Conservation (phyloP, 73 alveolate species). For the Paraurostyla sp. region DNA sequence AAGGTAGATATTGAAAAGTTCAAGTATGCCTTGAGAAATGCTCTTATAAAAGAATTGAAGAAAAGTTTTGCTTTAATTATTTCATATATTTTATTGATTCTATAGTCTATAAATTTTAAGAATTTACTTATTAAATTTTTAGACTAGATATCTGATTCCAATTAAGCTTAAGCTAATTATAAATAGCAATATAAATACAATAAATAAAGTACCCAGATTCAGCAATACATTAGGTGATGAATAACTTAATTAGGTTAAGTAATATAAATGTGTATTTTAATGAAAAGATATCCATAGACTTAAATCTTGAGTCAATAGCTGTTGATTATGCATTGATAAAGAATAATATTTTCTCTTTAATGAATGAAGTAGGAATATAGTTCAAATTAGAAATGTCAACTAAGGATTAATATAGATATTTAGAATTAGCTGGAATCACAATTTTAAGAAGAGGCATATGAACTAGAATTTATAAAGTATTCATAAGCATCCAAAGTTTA, state of each 20-base stretch:
- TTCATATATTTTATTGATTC: neutral
- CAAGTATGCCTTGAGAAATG: slow-evolving; percentile 6
- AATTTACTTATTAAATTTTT: neutral
- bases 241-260: neutral
- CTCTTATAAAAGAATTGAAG: slow-evolving; percentile 16
- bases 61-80: neutral
- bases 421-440: neutral
- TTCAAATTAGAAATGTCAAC: slow-evolving; percentile 14
- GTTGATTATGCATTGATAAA: neutral
- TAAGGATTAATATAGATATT: neutral
- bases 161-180: neutral
- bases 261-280: neutral
- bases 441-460: slow-evolving; percentile 26
- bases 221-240: neutral
- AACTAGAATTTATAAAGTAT: slow-evolving; percentile 12
- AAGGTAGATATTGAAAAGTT: neutral
- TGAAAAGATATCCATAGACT: slow-evolving; percentile 1
- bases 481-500: slow-evolving; percentile 52
- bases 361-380: neutral
- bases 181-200: neutral
- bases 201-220: slow-evolving; percentile 18
- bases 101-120: neutral
- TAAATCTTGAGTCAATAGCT: neutral
- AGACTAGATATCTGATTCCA: neutral
- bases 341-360: neutral